A percentile compares a stretch with the other conserved stretches of the same genome.
phyloP scores from a whole-genome alignment of 1,139 yeast species.

The Waltiozyma sp. region DNA sequence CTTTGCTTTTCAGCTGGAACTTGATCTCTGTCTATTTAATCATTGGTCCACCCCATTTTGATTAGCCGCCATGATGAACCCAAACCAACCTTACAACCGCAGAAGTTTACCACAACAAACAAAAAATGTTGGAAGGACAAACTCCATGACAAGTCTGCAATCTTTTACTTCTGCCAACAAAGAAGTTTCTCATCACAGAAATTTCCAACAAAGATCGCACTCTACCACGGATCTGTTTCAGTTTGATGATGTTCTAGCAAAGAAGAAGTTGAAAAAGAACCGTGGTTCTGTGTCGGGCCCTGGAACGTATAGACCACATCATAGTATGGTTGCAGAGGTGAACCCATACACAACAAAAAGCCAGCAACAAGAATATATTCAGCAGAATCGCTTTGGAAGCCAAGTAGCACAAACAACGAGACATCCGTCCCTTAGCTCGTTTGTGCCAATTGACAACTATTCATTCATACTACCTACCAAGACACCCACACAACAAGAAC shows the following conservation, averaged over 20 bases:
- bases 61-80: neutral
- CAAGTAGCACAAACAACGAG: neutral
- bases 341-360: neutral
- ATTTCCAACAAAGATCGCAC: slow-evolving; percentile 10
- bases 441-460: neutral
- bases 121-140: slow-evolving; percentile 2
- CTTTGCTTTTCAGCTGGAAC: no score
- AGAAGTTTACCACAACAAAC: no score
- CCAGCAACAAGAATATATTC: neutral
- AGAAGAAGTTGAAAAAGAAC: neutral
- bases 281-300: neutral
- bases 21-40: no score
- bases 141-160: slow-evolving; percentile 13
- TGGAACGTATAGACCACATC: neutral
- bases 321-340: neutral
- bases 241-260: neutral
- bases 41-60: no score
- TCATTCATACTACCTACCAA: neutral
- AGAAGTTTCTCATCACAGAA: slow-evolving; percentile 1
- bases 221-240: slow-evolving; percentile 15
- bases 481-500: neutral
- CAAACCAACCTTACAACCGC: neutral
- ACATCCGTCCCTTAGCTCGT: neutral
- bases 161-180: slow-evolving; percentile 7
- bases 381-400: neutral